phyloP scores from a whole-genome alignment of 1,284 basidiomycete genomes.

The Microstroma glucosiphilum region DNA sequence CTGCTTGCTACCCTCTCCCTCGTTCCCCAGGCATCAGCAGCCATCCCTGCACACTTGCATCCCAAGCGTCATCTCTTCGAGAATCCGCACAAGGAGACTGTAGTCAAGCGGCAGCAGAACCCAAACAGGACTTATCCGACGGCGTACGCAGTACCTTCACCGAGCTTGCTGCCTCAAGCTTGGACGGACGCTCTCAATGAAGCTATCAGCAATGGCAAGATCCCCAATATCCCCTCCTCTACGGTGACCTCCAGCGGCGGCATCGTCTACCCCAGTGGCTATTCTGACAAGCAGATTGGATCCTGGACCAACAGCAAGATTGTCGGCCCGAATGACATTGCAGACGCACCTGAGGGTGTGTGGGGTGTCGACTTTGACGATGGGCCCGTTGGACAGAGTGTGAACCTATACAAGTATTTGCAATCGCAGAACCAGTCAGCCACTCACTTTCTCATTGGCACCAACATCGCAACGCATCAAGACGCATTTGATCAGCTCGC shows the following conservation, averaged over 20 bases:
- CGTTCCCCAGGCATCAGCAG: not conserved
- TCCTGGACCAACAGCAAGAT: conserved; percentile 40
- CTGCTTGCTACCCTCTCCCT: not conserved
- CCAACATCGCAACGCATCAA: conserved; percentile 62
- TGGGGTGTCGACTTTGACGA: conserved; percentile 58
- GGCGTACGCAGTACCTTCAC: not conserved
- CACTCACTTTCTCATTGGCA: conserved; percentile 78
- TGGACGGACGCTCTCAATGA: conserved; percentile 63
- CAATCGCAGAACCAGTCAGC: conserved; percentile 58
- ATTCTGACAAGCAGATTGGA: conserved; percentile 33
- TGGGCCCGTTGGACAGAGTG: conserved; percentile 59
- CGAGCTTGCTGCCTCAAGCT: conserved; percentile 30
- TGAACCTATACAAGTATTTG: conserved; percentile 59
- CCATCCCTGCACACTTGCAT: conserved; percentile 3
- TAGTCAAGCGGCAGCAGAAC: not conserved
- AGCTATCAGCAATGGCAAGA: conserved; percentile 64
- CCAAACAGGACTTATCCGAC: not conserved
- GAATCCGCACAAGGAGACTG: not conserved
- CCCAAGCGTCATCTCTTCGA: conserved; percentile 5
- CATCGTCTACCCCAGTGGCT: conserved; percentile 29
- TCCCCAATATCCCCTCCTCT: conserved; percentile 63
- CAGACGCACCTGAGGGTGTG: conserved; percentile 31
- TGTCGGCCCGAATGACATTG: conserved; percentile 33
- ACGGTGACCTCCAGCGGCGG: conserved; percentile 36
- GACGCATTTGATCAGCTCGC: conserved; percentile 59